These are phyloP conservation scores for Clonostachys sp. DNA, from an alignment of 2,329 filamentous ascomycete species.

Conservation along the genomic window DNA sequence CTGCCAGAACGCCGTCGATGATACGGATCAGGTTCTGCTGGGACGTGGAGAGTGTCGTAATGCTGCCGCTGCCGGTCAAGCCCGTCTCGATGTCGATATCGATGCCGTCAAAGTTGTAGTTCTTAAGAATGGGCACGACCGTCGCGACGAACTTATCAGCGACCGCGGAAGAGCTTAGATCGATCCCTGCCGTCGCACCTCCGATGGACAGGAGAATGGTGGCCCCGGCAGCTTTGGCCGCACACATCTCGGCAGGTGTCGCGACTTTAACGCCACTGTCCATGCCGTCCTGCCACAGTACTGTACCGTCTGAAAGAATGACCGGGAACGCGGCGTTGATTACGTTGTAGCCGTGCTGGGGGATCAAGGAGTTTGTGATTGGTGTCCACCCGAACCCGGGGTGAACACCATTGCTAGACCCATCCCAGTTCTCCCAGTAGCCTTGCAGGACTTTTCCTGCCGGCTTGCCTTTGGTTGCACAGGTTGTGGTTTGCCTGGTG, in stretches of 20 bases:
- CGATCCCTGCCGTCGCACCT: slow-evolving; percentile 22
- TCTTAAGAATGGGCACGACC: slow-evolving; percentile 24
- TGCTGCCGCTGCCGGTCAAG: slow-evolving; percentile 19
- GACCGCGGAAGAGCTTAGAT: slow-evolving; percentile 20
- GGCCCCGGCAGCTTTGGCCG: slow-evolving; percentile 23
- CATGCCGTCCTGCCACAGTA: slow-evolving; percentile 23
- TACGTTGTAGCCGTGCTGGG: slow-evolving; percentile 24
- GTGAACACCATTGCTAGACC: slow-evolving; percentile 21
- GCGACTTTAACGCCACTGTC: slow-evolving; percentile 19
- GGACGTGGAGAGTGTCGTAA: slow-evolving; percentile 19
- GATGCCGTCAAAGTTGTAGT: slow-evolving; percentile 28
- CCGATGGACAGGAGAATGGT: slow-evolving; percentile 26
- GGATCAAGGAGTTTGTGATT: slow-evolving; percentile 19
- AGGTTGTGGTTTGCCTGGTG: slow-evolving; percentile 12
- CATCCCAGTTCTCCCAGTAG: slow-evolving; percentile 31
- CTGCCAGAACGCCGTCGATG: slow-evolving; percentile 25
- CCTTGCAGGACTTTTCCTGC: slow-evolving; percentile 23
- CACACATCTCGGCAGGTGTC: slow-evolving; percentile 22
- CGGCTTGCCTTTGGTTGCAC: slow-evolving; percentile 22
- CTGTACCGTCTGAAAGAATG: slow-evolving; percentile 24
- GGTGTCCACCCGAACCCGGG: slow-evolving; percentile 24
- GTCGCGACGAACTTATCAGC: slow-evolving; percentile 26
- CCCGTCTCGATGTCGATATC: slow-evolving; percentile 28
- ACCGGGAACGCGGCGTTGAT: slow-evolving; percentile 25
- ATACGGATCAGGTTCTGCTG: slow-evolving; percentile 26